Evolutionary conservation across 129 eudicot genomes (phyloP), one percentile per base, ranked within the genome.

Genomic region (Solidago caesia): DNA sequence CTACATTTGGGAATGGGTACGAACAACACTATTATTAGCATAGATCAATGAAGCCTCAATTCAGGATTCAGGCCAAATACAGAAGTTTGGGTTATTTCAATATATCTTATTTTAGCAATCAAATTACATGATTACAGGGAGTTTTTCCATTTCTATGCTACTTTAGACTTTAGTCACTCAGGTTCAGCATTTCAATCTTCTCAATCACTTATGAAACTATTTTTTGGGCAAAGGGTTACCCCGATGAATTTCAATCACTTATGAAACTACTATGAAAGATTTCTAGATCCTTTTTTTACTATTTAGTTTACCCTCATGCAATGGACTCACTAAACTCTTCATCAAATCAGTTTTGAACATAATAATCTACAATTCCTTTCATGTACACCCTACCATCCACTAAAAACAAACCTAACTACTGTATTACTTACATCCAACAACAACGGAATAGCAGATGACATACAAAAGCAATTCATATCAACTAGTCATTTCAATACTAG

Each of bases 291-390:
- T 33, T 41, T 14, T 13, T 7, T 13, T 8, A 45, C 33, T 29
- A 14, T 49, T n/a, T 7, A 68, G 59, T 60, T 51, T 68, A 70
- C n/a, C 4, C 48, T 10, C 12, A 45, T 72, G 67, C 68, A 59
- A 69, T 15, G 46, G 25, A 2, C 14, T 69, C 11, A 69, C 27
- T 15, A 10, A 29, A 44, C 26, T 68, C 58, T 46, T 46, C 44
- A 5, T 68, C 59, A 46, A 7, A 46, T 68, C 44, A 25, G 16
- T 46, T 3, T 3, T 2, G 6, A 8, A 44, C n/a, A 67, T 21
- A 6, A 59, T 12, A 59, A 44, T 21, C 27, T 2, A 43, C 25
- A n/a, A 44, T 52, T 29, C 13, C 49, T 69, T 27, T 33, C 27
- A 5, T 29, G 62, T 69, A 48, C 12, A 47, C 9, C 26, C 5